phyloP scores from a whole-genome alignment of 441 rosid species.

The Jatropha multifida region DNA sequence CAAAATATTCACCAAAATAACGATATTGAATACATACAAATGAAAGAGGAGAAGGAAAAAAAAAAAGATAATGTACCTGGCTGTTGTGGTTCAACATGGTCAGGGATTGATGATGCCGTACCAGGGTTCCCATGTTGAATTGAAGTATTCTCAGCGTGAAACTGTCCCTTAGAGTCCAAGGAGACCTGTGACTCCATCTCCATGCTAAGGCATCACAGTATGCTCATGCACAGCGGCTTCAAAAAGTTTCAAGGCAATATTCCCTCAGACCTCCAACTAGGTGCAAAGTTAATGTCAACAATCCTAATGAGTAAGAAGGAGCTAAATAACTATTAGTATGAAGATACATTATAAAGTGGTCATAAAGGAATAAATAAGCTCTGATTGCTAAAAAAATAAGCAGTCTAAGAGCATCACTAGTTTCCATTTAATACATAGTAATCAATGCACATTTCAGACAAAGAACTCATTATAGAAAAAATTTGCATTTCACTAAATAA shows the following conservation, averaged over 20 bases:
- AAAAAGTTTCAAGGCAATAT: conserved; percentile 6
- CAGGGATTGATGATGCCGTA: conserved; percentile 37
- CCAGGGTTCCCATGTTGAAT: conserved; percentile 47
- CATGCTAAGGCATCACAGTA: conserved; percentile 41
- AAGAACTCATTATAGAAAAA: neutral
- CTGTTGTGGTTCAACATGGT: conserved; percentile 37
- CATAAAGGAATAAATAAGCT: neutral
- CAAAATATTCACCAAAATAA: conserved; percentile 11
- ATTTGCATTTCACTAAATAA: neutral
- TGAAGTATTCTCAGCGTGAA: conserved; percentile 38
- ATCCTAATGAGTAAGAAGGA: conserved; percentile 12
- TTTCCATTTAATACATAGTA: neutral
- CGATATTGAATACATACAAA: conserved; percentile 5
- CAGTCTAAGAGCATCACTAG: neutral
- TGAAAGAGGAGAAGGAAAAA: neutral
- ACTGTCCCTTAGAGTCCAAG: conserved; percentile 39
- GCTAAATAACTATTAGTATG: neutral
- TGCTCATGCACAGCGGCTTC: conserved; percentile 31
- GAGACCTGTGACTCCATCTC: conserved; percentile 47
- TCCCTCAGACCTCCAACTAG: conserved; percentile 28
- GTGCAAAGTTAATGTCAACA: conserved; percentile 16
- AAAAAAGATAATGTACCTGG: conserved; percentile 52
- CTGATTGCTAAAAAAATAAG: neutral
- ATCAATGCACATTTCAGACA: neutral
- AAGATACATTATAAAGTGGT: neutral